Conservation (phyloP, 2,329 filamentous ascomycete species). For the Monosporascus cannonballus region DNA sequence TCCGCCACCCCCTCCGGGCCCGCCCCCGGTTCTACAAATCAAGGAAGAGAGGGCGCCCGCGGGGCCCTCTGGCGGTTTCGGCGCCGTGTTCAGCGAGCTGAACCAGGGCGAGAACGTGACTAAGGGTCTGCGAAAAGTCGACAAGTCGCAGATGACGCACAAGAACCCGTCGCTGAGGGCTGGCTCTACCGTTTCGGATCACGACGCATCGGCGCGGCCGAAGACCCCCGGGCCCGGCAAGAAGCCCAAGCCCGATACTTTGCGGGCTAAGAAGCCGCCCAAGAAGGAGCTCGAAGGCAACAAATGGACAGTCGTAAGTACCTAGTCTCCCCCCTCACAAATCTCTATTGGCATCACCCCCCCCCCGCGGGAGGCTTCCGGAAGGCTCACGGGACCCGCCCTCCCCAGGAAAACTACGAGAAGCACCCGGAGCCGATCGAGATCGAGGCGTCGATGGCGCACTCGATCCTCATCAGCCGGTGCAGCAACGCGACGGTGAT, state of each 20-base stretch:
- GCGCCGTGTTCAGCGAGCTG: constrained; percentile 84
- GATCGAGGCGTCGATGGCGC: constrained; percentile 73
- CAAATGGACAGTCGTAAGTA: constrained; percentile 81
- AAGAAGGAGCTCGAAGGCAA: constrained; percentile 77
- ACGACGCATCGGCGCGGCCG: constrained; percentile 49
- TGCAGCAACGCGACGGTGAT: constrained; percentile 90
- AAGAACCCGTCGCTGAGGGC: constrained; percentile 88
- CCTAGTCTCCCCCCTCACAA: background rate
- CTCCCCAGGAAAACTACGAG: constrained; percentile 77
- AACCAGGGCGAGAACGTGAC: constrained; percentile 90
- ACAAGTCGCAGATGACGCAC: constrained; percentile 94
- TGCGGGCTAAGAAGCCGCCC: constrained; percentile 76
- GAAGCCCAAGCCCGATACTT: constrained; percentile 79
- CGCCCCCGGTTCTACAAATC: constrained; percentile 60
- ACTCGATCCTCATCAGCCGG: constrained; percentile 86
- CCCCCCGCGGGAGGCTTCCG: background rate
- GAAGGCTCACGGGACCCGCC: constrained; percentile 7
- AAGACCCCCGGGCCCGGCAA: constrained; percentile 87
- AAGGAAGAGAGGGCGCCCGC: constrained; percentile 42
- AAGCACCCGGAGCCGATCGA: constrained; percentile 66
- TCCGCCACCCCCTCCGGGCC: constrained; percentile 65
- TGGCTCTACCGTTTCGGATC: constrained; percentile 61
- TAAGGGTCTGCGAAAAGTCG: constrained; percentile 83
- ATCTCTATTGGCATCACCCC: background rate
- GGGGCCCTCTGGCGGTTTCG: constrained; percentile 55